Evolutionary conservation across 176 grass and related monocot genomes (phyloP).

Genomic region (Lolium perenne): DNA sequence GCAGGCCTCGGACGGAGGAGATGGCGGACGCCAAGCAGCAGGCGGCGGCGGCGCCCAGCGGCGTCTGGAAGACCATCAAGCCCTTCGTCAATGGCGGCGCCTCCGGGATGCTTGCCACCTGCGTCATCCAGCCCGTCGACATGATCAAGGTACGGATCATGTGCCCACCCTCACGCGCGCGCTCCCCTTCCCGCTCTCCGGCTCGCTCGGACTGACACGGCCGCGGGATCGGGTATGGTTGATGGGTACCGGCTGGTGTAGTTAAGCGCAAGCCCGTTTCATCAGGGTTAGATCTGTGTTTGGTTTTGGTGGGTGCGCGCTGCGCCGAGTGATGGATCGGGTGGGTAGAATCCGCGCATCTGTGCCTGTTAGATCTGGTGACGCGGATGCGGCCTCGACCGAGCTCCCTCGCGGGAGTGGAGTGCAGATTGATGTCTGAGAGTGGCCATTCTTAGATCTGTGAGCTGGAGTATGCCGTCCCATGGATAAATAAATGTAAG

Average conservation of each 20-base stretch:
- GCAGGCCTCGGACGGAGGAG: constrained; percentile 21
- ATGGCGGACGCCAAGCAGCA: constrained; percentile 79
- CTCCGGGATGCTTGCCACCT: constrained; percentile 97
- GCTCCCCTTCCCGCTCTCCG: neutral
- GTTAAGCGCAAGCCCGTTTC: neutral
- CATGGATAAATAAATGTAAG: neutral
- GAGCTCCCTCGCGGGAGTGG: neutral
- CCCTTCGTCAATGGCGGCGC: constrained; percentile 90
- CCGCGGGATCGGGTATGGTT: neutral
- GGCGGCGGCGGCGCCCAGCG: constrained; percentile 43
- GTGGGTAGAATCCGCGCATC: neutral
- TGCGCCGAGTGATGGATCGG: neutral
- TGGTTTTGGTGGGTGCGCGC: neutral
- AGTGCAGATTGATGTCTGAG: neutral
- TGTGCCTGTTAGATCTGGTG: constrained; percentile 29
- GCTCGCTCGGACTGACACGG: neutral
- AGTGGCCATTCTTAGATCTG: constrained; percentile 28
- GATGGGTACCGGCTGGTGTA: neutral
- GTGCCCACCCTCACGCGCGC: neutral
- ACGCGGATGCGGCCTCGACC: neutral
- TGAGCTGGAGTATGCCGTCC: neutral
- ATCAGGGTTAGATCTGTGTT: constrained; percentile 19
- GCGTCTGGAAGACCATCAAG: constrained; percentile 87
- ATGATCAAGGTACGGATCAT: constrained; percentile 81
- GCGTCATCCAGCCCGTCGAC: constrained; percentile 97